These are phyloP conservation scores for Acanthamoeba royreba DNA, from an alignment of 208 protist species.

Conservation along the genomic window DNA sequence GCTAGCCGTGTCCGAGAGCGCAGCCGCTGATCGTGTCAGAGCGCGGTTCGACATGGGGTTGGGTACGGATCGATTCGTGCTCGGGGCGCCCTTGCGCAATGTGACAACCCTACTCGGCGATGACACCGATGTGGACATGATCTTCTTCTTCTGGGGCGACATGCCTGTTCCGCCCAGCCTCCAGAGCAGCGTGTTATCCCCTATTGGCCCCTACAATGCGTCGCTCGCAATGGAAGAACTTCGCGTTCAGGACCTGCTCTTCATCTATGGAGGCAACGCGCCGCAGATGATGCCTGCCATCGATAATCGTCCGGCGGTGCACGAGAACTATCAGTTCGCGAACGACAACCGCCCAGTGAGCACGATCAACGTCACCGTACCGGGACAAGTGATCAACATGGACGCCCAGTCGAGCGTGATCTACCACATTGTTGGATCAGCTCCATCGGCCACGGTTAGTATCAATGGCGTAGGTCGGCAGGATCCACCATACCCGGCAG, in stretches of 20 bases:
- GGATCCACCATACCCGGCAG: background rate
- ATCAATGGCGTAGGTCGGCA: background rate
- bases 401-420: background rate
- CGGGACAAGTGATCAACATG: background rate
- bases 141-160: background rate
- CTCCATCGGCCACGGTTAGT: background rate
- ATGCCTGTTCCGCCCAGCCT: background rate
- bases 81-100: background rate
- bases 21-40: background rate
- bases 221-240: background rate
- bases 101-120: background rate
- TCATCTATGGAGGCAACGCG: background rate
- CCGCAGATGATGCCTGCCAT: background rate
- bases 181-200: background rate
- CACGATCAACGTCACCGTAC: conserved; percentile 6
- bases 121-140: background rate
- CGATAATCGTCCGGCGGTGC: background rate
- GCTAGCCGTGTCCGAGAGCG: background rate
- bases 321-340: too few relatives aligned
- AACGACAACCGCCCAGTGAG: background rate
- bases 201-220: background rate
- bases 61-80: background rate
- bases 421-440: background rate
- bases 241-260: background rate
- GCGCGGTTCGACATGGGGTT: background rate